Evolutionary conservation across 495 filamentous ascomycete genomes (phyloP).

Genomic region (Neurospora sp.): DNA sequence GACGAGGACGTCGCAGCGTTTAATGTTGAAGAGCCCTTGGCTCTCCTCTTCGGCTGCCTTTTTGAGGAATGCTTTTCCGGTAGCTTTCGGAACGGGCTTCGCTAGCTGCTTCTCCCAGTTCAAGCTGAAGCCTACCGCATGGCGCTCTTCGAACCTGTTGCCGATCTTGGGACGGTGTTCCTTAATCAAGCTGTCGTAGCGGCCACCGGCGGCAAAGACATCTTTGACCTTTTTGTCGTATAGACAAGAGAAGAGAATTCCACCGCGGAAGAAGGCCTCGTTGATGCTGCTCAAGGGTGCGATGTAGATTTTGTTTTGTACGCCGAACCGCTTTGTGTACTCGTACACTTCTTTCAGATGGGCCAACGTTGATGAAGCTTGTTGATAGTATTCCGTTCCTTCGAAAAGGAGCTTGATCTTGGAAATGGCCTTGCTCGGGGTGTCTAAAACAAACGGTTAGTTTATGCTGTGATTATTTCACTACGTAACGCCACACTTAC

Average conservation of each 20-base stretch:
- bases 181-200: slow-evolving; percentile 80
- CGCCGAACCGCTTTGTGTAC: slow-evolving; percentile 63
- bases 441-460: slow-evolving; percentile 35
- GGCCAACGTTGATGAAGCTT: slow-evolving; percentile 59
- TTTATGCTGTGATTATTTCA: neutral
- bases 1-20: slow-evolving; percentile 80
- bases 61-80: slow-evolving; percentile 55
- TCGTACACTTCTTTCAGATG: slow-evolving; percentile 66
- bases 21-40: slow-evolving; percentile 48
- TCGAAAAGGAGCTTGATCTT: slow-evolving; percentile 66
- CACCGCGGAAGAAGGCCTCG: slow-evolving; percentile 83
- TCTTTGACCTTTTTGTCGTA: slow-evolving; percentile 75
- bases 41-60: slow-evolving; percentile 45
- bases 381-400: slow-evolving; percentile 55
- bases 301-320: slow-evolving; percentile 72
- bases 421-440: slow-evolving; percentile 59
- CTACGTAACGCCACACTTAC: slow-evolving; percentile 26
- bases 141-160: slow-evolving; percentile 40
- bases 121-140: slow-evolving; percentile 87
- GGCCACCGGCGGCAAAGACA: slow-evolving; percentile 87
- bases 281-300: slow-evolving; percentile 81
- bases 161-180: slow-evolving; percentile 53
- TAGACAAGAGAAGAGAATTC: slow-evolving; percentile 82
- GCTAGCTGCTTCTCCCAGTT: slow-evolving; percentile 77
- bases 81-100: slow-evolving; percentile 48